Conservation (phyloP, 2,329 filamentous ascomycete genomes). For the Diplodia scrobiculata region DNA sequence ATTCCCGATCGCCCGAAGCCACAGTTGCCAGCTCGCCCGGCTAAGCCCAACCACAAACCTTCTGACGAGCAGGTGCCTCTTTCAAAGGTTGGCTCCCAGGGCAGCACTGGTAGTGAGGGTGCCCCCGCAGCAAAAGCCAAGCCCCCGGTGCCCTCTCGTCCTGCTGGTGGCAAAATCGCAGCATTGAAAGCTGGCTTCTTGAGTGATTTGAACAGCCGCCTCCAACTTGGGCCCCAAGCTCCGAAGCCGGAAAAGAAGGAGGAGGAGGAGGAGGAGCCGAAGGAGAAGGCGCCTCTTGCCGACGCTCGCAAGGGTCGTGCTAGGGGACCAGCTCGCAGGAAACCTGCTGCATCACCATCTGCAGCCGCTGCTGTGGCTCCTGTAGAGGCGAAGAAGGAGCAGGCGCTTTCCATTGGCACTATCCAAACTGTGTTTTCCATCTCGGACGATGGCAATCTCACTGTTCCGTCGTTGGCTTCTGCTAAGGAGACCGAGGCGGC, state of each 20-base stretch:
- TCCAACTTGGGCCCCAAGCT: constrained; percentile 81
- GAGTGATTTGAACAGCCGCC: constrained; percentile 85
- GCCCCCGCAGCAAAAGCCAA: constrained; percentile 67
- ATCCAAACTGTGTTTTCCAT: constrained; percentile 41
- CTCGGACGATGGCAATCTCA: constrained; percentile 40
- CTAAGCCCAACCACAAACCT: constrained; percentile 51
- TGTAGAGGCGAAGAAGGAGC: not conserved
- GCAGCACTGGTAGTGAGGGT: constrained; percentile 39
- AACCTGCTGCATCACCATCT: constrained; percentile 54
- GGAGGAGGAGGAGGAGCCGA: constrained; percentile 52
- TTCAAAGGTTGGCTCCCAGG: constrained; percentile 41
- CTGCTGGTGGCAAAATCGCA: constrained; percentile 82
- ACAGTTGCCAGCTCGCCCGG: constrained; percentile 60
- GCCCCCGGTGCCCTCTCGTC: constrained; percentile 76
- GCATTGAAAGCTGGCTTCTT: constrained; percentile 89
- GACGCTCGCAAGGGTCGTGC: constrained; percentile 91
- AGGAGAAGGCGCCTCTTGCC: constrained; percentile 74
- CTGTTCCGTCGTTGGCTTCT: constrained; percentile 34
- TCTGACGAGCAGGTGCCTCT: constrained; percentile 40
- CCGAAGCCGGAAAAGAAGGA: constrained; percentile 72
- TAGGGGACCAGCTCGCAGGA: constrained; percentile 79
- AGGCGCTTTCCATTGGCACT: not conserved
- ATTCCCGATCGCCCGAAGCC: constrained; percentile 66
- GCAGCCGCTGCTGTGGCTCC: constrained; percentile 42
- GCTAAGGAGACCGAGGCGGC: not conserved